phyloP scores from a whole-genome alignment of 2,329 filamentous ascomycete genomes.

The Sclerotinia nivalis region DNA sequence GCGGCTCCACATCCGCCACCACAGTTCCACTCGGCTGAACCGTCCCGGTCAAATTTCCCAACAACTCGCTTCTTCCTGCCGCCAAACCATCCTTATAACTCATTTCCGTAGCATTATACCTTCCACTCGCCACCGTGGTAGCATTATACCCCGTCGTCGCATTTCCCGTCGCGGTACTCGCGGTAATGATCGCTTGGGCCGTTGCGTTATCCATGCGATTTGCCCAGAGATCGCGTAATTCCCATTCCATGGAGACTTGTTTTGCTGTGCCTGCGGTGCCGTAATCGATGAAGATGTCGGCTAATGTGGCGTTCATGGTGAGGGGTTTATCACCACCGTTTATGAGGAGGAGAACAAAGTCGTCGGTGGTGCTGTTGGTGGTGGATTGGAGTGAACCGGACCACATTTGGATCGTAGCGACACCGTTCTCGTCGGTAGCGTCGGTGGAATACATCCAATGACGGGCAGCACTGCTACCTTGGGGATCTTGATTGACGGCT shows the following conservation, averaged over 20 bases:
- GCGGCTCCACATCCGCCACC: constrained; percentile 48
- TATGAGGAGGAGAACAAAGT: constrained; percentile 50
- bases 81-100: constrained; percentile 51
- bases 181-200: constrained; percentile 48
- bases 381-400: constrained; percentile 46
- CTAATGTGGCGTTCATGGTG: constrained; percentile 52
- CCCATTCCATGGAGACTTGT: constrained; percentile 49
- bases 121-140: constrained; percentile 34
- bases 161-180: constrained; percentile 42
- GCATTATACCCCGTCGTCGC: constrained; percentile 40
- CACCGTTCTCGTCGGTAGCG: constrained; percentile 46
- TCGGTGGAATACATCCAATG: constrained; percentile 48
- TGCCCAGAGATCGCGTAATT: constrained; percentile 57
- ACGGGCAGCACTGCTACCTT: constrained; percentile 45
- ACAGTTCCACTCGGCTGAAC: constrained; percentile 48
- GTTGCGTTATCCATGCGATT: constrained; percentile 52
- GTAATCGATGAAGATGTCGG: constrained; percentile 54
- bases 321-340: constrained; percentile 49
- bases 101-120: constrained; percentile 52
- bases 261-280: constrained; percentile 46
- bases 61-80: constrained; percentile 46
- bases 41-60: constrained; percentile 49
- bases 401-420: constrained; percentile 53
- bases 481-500: constrained; percentile 47
- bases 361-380: constrained; percentile 47